Evolutionary conservation across 2,329 filamentous ascomycete genomes (phyloP), one percentile per base, ranked within the genome.

Genomic region (Hymenoscyphus occultus): DNA sequence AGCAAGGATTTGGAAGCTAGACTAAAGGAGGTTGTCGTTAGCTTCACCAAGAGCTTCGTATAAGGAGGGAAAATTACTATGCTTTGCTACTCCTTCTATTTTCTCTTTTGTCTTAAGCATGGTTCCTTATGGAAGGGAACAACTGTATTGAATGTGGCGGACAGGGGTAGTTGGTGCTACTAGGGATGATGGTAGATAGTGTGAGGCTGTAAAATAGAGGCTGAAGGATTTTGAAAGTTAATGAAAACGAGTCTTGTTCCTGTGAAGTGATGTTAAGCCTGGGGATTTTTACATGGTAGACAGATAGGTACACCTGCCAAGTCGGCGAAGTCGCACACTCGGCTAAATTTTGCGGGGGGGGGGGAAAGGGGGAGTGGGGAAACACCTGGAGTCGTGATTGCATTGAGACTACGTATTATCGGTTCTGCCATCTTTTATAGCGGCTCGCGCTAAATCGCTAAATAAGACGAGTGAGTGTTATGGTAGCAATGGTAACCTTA

Each of bases 11-110:
- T 93, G 60, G 95, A 96, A 85, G 83, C 81, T 72, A 91, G 87
- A 84, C 83, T 96, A 77, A 91, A 88, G 85, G 90, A 95, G 67
- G 83, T 91, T 76, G 86, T 92, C 76, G 70, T 75, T 74, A 84
- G 77, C 80, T 98, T 97, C 88, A 96, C 92, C 85, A 96, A 97
- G 91, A 92, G 88, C 87, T 98, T 97, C 87, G 75, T 82, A 64
- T 76, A 75, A 71, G 35, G 13, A 60, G 64, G 59, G 39, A 58
- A 61, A 71, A 64, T 57, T 65, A 64, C 60, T 67, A 67, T 69
- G 64, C 60, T 67, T 66, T 69, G 64, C 66, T 68, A 63, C 69
- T 71, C 67, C 48, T 62, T 68, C 66, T 68, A 71, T 71, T 65
- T 63, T 69, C 68, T 73, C 67, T 69, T 71, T 72, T 74, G 71